Conservation (phyloP, 805 yeast genomes). For the Yarrowia sp. region DNA sequence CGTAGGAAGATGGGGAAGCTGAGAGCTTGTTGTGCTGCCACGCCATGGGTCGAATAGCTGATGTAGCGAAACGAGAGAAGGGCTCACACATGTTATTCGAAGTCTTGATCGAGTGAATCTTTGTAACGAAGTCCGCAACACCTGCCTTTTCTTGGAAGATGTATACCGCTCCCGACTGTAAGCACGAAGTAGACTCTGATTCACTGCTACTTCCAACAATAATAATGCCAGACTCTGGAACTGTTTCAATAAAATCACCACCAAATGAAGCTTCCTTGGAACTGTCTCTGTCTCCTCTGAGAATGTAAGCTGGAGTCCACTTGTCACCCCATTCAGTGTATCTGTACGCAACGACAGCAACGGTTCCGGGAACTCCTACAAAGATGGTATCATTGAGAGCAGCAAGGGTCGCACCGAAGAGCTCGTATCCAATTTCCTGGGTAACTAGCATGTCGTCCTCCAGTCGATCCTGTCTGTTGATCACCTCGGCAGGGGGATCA, state of each 20-base stretch:
- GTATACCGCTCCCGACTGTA: constrained; percentile 11
- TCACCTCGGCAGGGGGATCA: constrained; percentile 1
- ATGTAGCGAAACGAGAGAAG: constrained; percentile 21
- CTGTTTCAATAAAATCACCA: constrained; percentile 7
- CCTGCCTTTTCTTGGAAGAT: constrained; percentile 10
- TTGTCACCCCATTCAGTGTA: constrained; percentile 25
- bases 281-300: constrained; percentile 13
- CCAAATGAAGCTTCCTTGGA: constrained; percentile 20
- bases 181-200: constrained; percentile 4
- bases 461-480: constrained; percentile 3
- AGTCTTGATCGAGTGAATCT: constrained; percentile 6
- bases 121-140: not conserved
- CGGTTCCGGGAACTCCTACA: constrained; percentile 14
- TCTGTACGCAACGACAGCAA: constrained; percentile 14
- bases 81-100: constrained; percentile 23
- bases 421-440: constrained; percentile 24
- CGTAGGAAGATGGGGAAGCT: not conserved
- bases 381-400: constrained; percentile 13
- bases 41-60: constrained; percentile 7
- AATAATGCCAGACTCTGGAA: constrained; percentile 15
- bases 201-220: constrained; percentile 20
- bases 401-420: constrained; percentile 10
- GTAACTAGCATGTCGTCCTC: not conserved
- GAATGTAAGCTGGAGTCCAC: constrained; percentile 13
- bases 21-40: constrained; percentile 16